phyloP scores from a whole-genome alignment of 257 asterid genomes.

The Rauvolfia tetraphylla region DNA sequence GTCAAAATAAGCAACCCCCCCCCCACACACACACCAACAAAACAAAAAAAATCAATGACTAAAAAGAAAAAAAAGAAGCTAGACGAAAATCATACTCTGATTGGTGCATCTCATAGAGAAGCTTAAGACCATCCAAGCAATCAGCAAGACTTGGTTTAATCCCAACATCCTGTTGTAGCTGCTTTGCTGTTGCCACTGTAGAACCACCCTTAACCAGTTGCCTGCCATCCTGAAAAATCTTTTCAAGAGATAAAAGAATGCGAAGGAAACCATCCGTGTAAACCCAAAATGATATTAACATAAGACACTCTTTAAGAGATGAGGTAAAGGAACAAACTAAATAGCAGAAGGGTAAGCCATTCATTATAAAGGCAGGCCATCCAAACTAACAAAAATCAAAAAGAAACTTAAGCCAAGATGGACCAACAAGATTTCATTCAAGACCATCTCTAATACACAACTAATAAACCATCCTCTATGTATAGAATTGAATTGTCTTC shows the following conservation, averaged over 20 bases:
- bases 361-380: neutral
- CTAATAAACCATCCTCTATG: neutral
- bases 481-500: neutral
- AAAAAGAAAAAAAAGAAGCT: neutral
- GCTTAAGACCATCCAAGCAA: slow-evolving; percentile 66
- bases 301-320: neutral
- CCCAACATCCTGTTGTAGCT: slow-evolving; percentile 58
- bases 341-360: neutral
- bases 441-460: neutral
- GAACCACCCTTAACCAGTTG: slow-evolving; percentile 52
- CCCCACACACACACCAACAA: no score
- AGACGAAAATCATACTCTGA: slow-evolving; percentile 52
- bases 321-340: neutral
- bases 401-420: neutral
- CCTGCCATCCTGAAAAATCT: slow-evolving; percentile 60
- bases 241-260: slow-evolving; percentile 51
- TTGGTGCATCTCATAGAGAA: slow-evolving; percentile 74
- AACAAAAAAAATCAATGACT: no score
- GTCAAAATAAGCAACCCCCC: neutral
- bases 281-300: neutral
- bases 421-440: neutral
- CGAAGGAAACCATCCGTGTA: slow-evolving; percentile 54
- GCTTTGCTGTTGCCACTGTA: slow-evolving; percentile 39
- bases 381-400: neutral
- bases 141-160: slow-evolving; percentile 61